Conservation (phyloP, 2,329 filamentous ascomycete genomes). For the Escovopsis weberi region DNA sequence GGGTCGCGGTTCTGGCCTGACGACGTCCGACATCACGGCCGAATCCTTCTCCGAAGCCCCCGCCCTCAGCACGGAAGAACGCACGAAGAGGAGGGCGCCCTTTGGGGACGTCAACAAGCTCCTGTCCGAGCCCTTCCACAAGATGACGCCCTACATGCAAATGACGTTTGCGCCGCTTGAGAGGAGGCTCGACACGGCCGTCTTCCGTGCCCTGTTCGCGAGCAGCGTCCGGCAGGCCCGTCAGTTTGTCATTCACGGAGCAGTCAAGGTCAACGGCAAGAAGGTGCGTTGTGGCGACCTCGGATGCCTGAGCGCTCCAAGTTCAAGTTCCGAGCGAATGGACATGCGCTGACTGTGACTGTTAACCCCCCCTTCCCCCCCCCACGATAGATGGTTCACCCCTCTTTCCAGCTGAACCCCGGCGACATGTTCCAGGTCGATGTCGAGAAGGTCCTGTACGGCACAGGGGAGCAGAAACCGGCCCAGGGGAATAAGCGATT, state of each 20-base stretch:
- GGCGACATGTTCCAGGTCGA: conserved; percentile 98
- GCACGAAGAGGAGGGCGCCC: conserved; percentile 5
- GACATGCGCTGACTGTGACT: conserved; percentile 2
- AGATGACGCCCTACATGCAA: conserved; percentile 76
- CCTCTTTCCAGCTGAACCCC: conserved; percentile 87
- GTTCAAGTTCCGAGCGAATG: not conserved
- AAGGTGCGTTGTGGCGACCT: conserved; percentile 42
- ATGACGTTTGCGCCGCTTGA: conserved; percentile 92
- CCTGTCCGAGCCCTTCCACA: conserved; percentile 18
- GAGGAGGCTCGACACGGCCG: conserved; percentile 80
- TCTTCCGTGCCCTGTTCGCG: conserved; percentile 87
- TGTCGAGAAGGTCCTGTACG: conserved; percentile 72
- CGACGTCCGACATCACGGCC: conserved; percentile 17
- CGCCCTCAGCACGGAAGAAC: conserved; percentile 8
- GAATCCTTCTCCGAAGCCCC: conserved; percentile 20
- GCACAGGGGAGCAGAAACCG: conserved; percentile 62
- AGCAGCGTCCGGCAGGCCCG: conserved; percentile 86
- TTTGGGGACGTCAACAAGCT: conserved; percentile 20
- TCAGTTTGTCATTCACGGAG: conserved; percentile 86
- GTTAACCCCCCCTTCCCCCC: no score
- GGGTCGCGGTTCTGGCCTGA: conserved; percentile 64
- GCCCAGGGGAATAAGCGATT: conserved; percentile 11
- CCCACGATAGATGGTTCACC: conserved; percentile 61
- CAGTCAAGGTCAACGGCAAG: conserved; percentile 91
- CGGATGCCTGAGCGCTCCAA: no score